Evolutionary conservation across 345 rosid species (phyloP), one percentile per base, ranked within the genome.

Genomic region (Salix suchowensis): DNA sequence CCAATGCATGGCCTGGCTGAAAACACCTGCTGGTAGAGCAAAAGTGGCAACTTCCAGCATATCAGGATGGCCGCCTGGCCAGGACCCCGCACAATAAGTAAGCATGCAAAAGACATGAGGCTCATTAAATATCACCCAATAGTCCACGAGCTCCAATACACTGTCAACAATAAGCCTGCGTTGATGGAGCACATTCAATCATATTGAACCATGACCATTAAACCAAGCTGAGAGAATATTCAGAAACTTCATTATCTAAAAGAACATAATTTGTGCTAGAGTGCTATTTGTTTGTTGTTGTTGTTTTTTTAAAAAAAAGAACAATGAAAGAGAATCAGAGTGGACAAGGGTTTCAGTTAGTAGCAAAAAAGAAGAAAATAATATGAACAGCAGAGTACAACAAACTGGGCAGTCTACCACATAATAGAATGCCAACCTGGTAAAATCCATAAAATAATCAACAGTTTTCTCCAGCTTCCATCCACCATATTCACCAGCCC

Each of bases 401-500:
- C 36, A n/a, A 5, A 54, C 26, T 7, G 23, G 66, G 18, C 39
- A 67, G 37, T 65, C 73, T 26, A 44, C 42, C 4, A 23, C 23
- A 24, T 72, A 44, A 39, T 6, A 71, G 70, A 77, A 68, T 34
- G 79, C 68, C 73, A 79, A 95, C 96, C 89, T 92, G 74, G 97
- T 87, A 83, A 95, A 95, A 50, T 93, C 91, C 86, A 91, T 75
- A 81, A 95, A 92, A 84, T 91, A 93, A 70, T 89, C 90, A 55
- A 92, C 91, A 68, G 98, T 95, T 86, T 91, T 95, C 86, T 95
- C 97, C 74, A 89, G 76, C 88, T 93, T 95, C 97, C 98, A 93
- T 24, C 98, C 98, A 54, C 98, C 98, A 84, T 93, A 95, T 68
- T 87, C 97, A 86, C 93, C 89, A 69, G 97, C 98, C 97, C 97